These are phyloP conservation scores for Fimicolochytrium jonesii DNA, from an alignment of 192 early-diverging fungal species.

Conservation along the genomic window DNA sequence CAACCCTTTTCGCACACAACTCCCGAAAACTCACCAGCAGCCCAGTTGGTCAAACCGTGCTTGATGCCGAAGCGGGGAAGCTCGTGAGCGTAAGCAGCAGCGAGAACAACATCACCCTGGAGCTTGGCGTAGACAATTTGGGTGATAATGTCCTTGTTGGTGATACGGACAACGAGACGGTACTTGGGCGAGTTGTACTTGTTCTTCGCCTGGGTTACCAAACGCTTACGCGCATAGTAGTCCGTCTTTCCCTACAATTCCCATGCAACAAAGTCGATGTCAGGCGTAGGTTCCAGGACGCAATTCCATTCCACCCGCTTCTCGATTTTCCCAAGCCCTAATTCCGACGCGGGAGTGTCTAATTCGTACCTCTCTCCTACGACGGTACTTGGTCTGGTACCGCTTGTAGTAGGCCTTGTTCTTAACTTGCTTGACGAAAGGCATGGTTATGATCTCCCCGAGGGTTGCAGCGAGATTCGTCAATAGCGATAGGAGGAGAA, in stretches of 20 bases:
- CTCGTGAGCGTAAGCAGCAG: slow-evolving; percentile 95
- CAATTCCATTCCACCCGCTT: slow-evolving; percentile 7
- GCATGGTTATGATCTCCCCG: no score
- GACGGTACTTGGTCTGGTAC: slow-evolving; percentile 99
- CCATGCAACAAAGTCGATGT: no score
- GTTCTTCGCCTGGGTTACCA: slow-evolving; percentile 99
- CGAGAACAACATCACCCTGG: slow-evolving; percentile 91
- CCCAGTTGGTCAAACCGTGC: slow-evolving; percentile 99
- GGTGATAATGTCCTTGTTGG: slow-evolving; percentile 95
- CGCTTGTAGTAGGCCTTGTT: slow-evolving; percentile 99
- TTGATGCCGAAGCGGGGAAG: slow-evolving; percentile 93
- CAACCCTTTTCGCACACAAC: neutral
- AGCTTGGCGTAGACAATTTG: slow-evolving; percentile 99
- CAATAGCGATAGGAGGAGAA: no score
- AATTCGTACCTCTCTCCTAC: no score
- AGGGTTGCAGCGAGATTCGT: no score
- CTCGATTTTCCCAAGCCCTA: neutral
- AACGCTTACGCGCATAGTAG: slow-evolving; percentile 99
- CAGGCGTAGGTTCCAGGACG: no score
- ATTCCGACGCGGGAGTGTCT: neutral
- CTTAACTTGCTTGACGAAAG: slow-evolving; percentile 77
- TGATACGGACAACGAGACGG: slow-evolving; percentile 98
- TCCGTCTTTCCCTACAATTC: slow-evolving; percentile 98
- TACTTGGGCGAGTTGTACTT: slow-evolving; percentile 99
- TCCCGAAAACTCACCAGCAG: slow-evolving; percentile 55